Percentiles rank a stretch among this genome's conserved stretches.
These are phyloP conservation scores for Scorias spongiosa DNA, from an alignment of 2,329 filamentous ascomycete species.

Conservation along the genomic window DNA sequence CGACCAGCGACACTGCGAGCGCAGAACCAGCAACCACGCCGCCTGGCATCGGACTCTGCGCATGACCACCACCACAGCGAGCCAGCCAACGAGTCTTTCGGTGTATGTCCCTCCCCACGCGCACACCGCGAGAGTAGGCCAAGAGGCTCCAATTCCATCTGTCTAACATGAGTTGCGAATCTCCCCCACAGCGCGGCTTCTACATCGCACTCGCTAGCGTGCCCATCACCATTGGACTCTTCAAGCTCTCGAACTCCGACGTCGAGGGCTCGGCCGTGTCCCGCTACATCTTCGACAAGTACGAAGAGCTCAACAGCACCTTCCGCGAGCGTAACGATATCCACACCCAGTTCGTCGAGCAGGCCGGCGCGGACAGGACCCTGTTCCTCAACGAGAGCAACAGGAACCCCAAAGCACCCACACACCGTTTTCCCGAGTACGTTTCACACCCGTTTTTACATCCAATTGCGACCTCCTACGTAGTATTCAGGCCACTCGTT, in stretches of 20 bases:
- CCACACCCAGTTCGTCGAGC: constrained; percentile 46
- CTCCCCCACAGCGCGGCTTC: constrained; percentile 27
- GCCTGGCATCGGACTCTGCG: constrained; percentile 9
- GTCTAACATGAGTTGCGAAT: constrained; percentile 1
- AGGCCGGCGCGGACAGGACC: constrained; percentile 46
- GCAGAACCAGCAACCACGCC: constrained; percentile 24
- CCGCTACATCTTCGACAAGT: constrained; percentile 41
- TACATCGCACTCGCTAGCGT: constrained; percentile 31
- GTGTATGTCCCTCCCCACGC: constrained; percentile 27
- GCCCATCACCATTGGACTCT: constrained; percentile 29
- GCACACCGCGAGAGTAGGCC: too few species aligned
- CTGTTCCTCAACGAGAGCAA: constrained; percentile 38
- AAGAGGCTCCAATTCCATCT: constrained; percentile 4
- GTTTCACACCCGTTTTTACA: constrained; percentile 17
- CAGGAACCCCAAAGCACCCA: constrained; percentile 29
- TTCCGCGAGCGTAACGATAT: constrained; percentile 43
- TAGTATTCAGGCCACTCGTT: too few species aligned
- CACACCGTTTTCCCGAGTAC: constrained; percentile 50
- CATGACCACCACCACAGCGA: constrained; percentile 13
- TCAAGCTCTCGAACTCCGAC: constrained; percentile 27
- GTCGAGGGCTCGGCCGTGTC: constrained; percentile 30
- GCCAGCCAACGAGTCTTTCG: constrained; percentile 33
- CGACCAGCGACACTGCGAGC: constrained; percentile 24
- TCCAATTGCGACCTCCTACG: background rate
- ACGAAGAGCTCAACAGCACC: constrained; percentile 36